Base-by-base conservation (phyloP, 2,329 filamentous ascomycete genomes). In the Botrytis hyacinthi region DNA sequence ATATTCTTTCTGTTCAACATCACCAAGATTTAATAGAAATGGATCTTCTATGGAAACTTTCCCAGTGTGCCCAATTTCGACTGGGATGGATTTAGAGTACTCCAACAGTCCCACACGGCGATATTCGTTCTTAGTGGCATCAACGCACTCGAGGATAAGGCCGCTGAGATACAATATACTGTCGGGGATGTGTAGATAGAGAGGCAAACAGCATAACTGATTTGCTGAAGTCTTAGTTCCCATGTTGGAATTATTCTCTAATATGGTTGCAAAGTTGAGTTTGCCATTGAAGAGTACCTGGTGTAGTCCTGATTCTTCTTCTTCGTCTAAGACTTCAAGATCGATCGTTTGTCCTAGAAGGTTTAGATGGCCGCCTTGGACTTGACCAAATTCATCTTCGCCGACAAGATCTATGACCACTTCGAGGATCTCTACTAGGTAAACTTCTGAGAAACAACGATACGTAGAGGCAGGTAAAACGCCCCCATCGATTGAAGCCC, bases 81-180 rank as follows among this genome's bases (percentile, higher is more conserved):
- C 1, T 48, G 46, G 9, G 5, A 48, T 48, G 1, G 0, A 0
- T 26, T 4, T 12, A 26, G 8, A 4, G 46, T 26, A 26, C 1
- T 9, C 0, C 29, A 59, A 35, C 9, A 59, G 4, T 32, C 57
- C 57, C 18, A 35, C 32, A 22, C 57, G 57, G 0, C 32, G 57
- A 60, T 60, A 60, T 10, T 6, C 32, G 4, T 37, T 26, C 0
- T 8, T 7, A 1, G 20, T 26, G 32, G 14, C 10, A 37, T 60
- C 10, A 26, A 60, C 9, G 20, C 32, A 8, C 3, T 60, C 32
- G 10, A 60, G 20, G 20, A 37, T 14, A 26, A 60, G 57, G 32
- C 57, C 8, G 4, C 0, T 10, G 29, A 42, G 0, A 42, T 16
- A 42, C 6, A 16, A 16, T 12, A 0, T 0, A 0, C 3, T 16